Base-by-base conservation (phyloP, 2,329 filamentous ascomycete species). In the Sporothrix variecibatus region DNA sequence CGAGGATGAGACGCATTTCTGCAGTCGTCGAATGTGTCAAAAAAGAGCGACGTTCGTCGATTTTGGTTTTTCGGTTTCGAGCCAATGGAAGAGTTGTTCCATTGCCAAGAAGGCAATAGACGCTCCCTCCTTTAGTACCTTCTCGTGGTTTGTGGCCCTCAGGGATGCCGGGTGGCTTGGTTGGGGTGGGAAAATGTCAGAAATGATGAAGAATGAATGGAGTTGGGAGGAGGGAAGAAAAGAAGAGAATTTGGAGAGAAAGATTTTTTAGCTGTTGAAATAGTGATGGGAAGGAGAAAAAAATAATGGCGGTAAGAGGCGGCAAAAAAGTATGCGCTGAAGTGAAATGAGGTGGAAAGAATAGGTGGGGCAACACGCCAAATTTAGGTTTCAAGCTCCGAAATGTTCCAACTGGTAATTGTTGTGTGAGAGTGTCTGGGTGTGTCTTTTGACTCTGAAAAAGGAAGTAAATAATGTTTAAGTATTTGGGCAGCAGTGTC, bases 1-100 rank as follows among this genome's bases (percentile, higher is more conserved):
- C 90, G 78, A 97, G 87, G 79, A 94, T 90, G 73, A 97, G 82
- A 79, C 86, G 87, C 88, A 92, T 89, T 70, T 75, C 73, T 70
- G 73, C 73, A 31, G 43, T 49, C 43, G 43, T 49, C 43, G 15
- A 49, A 34, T 5, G 34, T 34, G 34, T 34, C 34, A 34, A 34
- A 34, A 34, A 34, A 34, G 34, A 34, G 34, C n/a, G 34, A 34
- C 34, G 2, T 34, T 34, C 43, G 46, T 56, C 46, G 46, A 2
- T 38, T n/a, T 58, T 5, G 17, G 26, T 40, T 34, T 34, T 51
- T 71, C 62, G 43, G 31, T 56, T 71, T n/a, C 51, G 43, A 6
- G 2, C 56, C 68, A 67, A 68, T 28, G 23, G 17, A 28, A 26
- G 4, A 34, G n/a, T 17, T 46, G 11, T 34, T 67, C 68, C 38